Conservation (phyloP, 495 filamentous ascomycete species). For the Penicillium coprophilum region DNA sequence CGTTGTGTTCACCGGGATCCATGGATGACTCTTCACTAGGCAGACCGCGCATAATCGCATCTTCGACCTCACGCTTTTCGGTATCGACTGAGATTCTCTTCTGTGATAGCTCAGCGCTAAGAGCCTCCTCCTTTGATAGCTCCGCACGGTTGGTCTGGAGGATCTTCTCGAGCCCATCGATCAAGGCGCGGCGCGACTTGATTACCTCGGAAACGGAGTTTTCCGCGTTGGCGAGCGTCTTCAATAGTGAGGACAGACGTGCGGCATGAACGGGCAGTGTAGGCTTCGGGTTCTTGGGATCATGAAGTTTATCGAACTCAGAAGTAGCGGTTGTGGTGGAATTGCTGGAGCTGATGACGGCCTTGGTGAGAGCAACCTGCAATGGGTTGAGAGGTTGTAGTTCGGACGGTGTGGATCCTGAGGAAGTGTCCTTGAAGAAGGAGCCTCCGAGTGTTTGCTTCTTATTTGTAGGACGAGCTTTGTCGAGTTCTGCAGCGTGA, state of each 20-base stretch:
- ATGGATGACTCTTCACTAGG: slow-evolving; percentile 48
- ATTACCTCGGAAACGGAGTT: slow-evolving; percentile 86
- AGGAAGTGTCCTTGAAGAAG: slow-evolving; percentile 57
- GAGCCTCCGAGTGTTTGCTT: slow-evolving; percentile 70
- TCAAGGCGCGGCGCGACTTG: slow-evolving; percentile 75
- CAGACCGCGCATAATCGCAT: slow-evolving; percentile 80
- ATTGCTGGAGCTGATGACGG: slow-evolving; percentile 58
- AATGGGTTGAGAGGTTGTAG: slow-evolving; percentile 69
- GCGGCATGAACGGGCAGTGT: slow-evolving; percentile 89
- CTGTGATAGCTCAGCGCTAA: slow-evolving; percentile 56
- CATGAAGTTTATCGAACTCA: slow-evolving; percentile 80
- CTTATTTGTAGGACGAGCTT: slow-evolving; percentile 62
- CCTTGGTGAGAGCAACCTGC: slow-evolving; percentile 71
- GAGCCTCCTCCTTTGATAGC: slow-evolving; percentile 64
- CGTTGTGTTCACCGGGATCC: slow-evolving; percentile 42
- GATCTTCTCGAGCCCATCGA: slow-evolving; percentile 78
- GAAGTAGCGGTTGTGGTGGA: slow-evolving; percentile 65
- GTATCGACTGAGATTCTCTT: slow-evolving; percentile 66
- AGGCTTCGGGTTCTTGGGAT: slow-evolving; percentile 62
- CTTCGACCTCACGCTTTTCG: slow-evolving; percentile 83
- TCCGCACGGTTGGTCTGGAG: slow-evolving; percentile 70
- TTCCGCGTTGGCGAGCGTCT: slow-evolving; percentile 86
- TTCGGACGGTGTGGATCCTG: slow-evolving; percentile 66
- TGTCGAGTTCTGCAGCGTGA: slow-evolving; percentile 68
- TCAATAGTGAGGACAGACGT: slow-evolving; percentile 80